Evolutionary conservation across 2,329 filamentous ascomycete genomes (phyloP).

Genomic region (Penicillium griseofulvum): DNA sequence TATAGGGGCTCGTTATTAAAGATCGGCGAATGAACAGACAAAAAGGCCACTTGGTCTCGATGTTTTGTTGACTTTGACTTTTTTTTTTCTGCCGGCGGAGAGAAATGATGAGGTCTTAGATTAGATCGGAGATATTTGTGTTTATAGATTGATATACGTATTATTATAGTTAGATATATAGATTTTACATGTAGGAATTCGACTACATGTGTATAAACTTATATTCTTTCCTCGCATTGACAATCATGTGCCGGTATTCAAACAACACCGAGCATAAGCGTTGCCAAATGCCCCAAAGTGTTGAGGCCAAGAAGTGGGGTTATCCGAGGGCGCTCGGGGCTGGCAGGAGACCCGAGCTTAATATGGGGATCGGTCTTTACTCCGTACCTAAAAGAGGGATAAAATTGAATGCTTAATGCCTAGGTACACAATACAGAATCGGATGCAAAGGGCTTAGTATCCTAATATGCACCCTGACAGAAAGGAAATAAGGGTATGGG

Average conservation of each 20-base stretch:
- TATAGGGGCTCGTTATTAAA: neutral
- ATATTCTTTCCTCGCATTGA: neutral
- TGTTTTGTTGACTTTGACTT: slow-evolving; percentile 1
- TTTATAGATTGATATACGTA: too few species aligned
- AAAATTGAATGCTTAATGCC: slow-evolving; percentile 13
- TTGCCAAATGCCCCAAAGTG: slow-evolving; percentile 12
- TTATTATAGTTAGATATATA: neutral
- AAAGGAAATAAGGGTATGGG: neutral
- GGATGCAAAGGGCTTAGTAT: slow-evolving; percentile 1
- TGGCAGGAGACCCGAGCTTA: neutral
- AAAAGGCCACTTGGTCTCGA: slow-evolving; percentile 9
- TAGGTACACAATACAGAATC: slow-evolving; percentile 23
- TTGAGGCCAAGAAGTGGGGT: slow-evolving; percentile 17
- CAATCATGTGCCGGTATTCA: slow-evolving; percentile 11
- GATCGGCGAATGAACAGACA: slow-evolving; percentile 3
- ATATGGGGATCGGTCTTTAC: neutral
- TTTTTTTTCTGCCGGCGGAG: slow-evolving; percentile 12
- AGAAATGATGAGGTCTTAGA: slow-evolving; percentile 1
- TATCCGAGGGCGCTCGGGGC: slow-evolving; percentile 15
- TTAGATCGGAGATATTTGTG: neutral
- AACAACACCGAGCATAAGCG: neutral
- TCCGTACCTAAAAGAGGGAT: neutral
- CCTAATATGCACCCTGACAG: neutral
- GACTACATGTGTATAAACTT: neutral
- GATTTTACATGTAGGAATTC: neutral